Percentiles rank a stretch among this genome's conserved stretches.
These are phyloP conservation scores for Gnomoniopsis sp. DNA, from an alignment of 2,329 filamentous ascomycete genomes.

Conservation along the genomic window DNA sequence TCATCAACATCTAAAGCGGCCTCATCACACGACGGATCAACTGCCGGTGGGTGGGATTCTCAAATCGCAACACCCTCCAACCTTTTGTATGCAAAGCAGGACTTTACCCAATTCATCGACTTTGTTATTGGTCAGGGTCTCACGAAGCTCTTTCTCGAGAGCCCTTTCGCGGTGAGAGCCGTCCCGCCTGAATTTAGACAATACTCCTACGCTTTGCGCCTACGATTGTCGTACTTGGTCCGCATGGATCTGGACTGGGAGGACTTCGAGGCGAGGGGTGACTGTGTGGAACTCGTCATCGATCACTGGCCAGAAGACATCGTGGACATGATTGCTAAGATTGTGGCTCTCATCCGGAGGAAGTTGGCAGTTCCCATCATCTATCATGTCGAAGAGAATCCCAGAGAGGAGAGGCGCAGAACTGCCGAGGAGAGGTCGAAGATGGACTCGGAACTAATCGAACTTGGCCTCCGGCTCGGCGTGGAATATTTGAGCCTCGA, in stretches of 20 bases:
- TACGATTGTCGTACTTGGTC: slow-evolving; percentile 58
- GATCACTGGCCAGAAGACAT: slow-evolving; percentile 53
- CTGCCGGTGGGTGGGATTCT: slow-evolving; percentile 18
- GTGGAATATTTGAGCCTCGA: slow-evolving; percentile 65
- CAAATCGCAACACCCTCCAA: slow-evolving; percentile 47
- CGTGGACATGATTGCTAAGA: slow-evolving; percentile 46
- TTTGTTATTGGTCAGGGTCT: slow-evolving; percentile 52
- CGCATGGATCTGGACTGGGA: slow-evolving; percentile 47
- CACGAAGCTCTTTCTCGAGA: slow-evolving; percentile 51
- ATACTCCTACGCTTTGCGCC: slow-evolving; percentile 59
- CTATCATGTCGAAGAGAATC: slow-evolving; percentile 51
- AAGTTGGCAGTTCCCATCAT: slow-evolving; percentile 55
- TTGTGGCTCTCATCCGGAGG: slow-evolving; percentile 55
- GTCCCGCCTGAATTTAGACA: slow-evolving; percentile 55
- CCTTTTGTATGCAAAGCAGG: slow-evolving; percentile 57
- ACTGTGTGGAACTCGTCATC: slow-evolving; percentile 58
- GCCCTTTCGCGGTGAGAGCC: slow-evolving; percentile 57
- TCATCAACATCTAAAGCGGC: slow-evolving; percentile 31
- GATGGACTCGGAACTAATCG: slow-evolving; percentile 54
- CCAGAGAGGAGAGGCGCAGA: slow-evolving; percentile 38
- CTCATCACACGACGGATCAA: slow-evolving; percentile 21
- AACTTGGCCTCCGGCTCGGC: slow-evolving; percentile 62
- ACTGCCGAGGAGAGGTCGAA: slow-evolving; percentile 34
- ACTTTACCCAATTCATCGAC: slow-evolving; percentile 58
- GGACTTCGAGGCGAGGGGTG: slow-evolving; percentile 54